Evolutionary conservation across 306 rosid genomes (phyloP).

Genomic region (Oxytropis ochrocephala): DNA sequence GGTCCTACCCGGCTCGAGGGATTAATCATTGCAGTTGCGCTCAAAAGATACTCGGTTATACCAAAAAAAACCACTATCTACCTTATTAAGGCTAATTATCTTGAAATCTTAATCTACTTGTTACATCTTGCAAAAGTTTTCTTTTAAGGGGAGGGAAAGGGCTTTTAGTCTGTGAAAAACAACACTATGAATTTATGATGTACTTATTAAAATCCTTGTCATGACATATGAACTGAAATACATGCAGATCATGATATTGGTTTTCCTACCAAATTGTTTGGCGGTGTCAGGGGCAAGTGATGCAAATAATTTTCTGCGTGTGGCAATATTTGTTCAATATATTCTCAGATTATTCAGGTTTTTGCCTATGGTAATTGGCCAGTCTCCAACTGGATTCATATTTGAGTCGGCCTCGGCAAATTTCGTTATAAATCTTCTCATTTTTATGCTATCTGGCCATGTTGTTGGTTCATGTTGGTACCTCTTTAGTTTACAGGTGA

Average conservation of each 20-base stretch:
- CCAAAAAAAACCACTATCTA: too few relatives aligned
- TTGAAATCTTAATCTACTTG: too few relatives aligned
- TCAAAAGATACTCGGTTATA: too few relatives aligned
- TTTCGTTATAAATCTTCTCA: conserved; percentile 61
- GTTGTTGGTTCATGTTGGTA: conserved; percentile 75
- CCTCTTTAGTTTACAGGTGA: conserved; percentile 76
- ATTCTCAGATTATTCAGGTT: conserved; percentile 70
- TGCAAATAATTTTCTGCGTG: conserved; percentile 65
- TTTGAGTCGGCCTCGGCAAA: conserved; percentile 62
- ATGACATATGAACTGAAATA: conserved; percentile 5
- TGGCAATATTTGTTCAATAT: conserved; percentile 58
- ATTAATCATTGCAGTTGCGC: too few relatives aligned
- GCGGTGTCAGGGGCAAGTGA: conserved; percentile 70
- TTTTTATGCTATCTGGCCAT: conserved; percentile 61
- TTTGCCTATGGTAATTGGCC: conserved; percentile 67
- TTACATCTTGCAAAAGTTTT: too few relatives aligned
- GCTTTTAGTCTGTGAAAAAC: not conserved
- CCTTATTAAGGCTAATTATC: not conserved
- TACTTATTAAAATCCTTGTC: not conserved
- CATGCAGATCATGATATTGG: conserved; percentile 58
- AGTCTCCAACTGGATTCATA: conserved; percentile 67
- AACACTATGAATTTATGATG: not conserved
- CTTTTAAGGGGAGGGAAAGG: too few relatives aligned
- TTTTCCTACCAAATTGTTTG: conserved; percentile 39
- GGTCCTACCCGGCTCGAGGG: too few relatives aligned